Base-by-base conservation (phyloP, 129 eudicot species). In the Rutidosis leptorrhynchoides region DNA sequence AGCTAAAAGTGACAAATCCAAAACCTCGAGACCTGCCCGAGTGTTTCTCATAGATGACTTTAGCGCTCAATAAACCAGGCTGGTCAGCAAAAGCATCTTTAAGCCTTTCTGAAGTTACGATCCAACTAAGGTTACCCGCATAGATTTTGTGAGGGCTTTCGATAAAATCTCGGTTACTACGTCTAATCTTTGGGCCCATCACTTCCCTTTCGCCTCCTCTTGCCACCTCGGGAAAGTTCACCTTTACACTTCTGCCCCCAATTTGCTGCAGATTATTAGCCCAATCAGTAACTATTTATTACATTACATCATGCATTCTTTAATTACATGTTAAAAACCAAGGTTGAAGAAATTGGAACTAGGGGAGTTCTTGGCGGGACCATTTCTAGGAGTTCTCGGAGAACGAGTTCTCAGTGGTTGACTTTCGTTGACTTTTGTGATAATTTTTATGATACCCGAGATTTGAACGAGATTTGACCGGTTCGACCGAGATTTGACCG, bases 151-250 rank as follows among this genome's bases (percentile, higher is more conserved):
- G 67, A 32, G 97, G 95, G 71, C 90, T 94, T 65, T 94, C 99
- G 1, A 89, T 77, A 45, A 83, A 94, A 2, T 83, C 85, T 51
- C 74, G 79, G 65, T 80, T 56, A 79, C 85, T 83, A 77, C 76
- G 86, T 63, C 84, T 65, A 29, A 84, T 82, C 76, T 76, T 93
- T 45, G 89, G 85, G 8, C 73, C 77, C 85, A 84, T 86, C 1
- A 94, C 86, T 82, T 89, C 95, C 61, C 84, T 77, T 71, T 94
- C 97, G 48, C 93, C 97, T 32, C 95, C 99, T 64, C 81, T 82
- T 60, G 99, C 97, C 67, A 94, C 99, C 82, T 94, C 99, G 0
- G 97, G 97, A 65, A 94, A 86, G 84, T 89, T 94, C 71, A 94
- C 99, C 83, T 77, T 89, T 70, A 85, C 90, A 1, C 88, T 79